Percentiles rank a stretch among this genome's conserved stretches.
Conservation (phyloP, 192 early-diverging fungal genomes). For the Podila verticillata region DNA sequence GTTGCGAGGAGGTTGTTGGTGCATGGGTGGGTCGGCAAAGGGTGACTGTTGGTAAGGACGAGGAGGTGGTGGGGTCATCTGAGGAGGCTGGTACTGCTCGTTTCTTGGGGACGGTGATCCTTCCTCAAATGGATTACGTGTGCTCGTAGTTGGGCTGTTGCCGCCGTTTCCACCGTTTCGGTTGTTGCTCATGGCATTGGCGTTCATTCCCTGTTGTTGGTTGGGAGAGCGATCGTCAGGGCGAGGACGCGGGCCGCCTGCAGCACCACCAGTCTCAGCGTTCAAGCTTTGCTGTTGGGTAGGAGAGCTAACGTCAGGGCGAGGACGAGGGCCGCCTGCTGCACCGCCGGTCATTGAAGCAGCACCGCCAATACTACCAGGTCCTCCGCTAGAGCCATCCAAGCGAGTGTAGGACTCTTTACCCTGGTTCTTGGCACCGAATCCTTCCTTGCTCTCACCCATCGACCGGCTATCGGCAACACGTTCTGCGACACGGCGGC, state of each 20-base stretch:
- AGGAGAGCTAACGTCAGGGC: conserved; percentile 1
- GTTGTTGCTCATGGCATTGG: conserved; percentile 3
- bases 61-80: not conserved
- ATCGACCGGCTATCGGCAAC: conserved; percentile 8
- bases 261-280: conserved; percentile 1
- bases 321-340: not conserved
- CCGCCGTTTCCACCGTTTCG: not conserved
- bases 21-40: conserved; percentile 12
- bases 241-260: not conserved
- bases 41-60: conserved; percentile 1
- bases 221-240: conserved; percentile 1
- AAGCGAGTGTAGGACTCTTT: conserved; percentile 32
- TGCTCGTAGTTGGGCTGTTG: conserved; percentile 3
- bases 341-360: conserved; percentile 4
- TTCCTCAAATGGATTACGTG: conserved; percentile 24
- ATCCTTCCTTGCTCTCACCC: conserved; percentile 18
- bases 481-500: conserved; percentile 23
- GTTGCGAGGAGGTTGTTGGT: conserved; percentile 8
- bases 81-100: conserved; percentile 25
- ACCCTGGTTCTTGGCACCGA: conserved; percentile 13
- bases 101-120: conserved; percentile 4
- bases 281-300: not conserved
- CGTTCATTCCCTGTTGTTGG: conserved; percentile 1
- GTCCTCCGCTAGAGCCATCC: conserved; percentile 27
- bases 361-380: conserved; percentile 3